Evolutionary conservation across 306 rosid genomes (phyloP).

Genomic region (Sicyos edulis): DNA sequence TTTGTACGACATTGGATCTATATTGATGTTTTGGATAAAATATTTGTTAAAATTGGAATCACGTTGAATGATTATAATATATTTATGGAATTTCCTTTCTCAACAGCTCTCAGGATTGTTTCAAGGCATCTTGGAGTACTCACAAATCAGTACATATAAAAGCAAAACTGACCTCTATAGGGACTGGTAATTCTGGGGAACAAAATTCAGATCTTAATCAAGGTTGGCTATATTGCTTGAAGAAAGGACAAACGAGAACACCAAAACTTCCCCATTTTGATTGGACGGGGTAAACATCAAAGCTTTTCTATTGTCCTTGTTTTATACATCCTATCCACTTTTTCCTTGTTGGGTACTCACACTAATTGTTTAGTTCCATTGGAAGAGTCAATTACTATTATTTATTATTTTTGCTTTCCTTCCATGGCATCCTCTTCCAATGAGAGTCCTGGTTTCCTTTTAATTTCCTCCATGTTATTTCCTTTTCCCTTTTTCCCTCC

Average conservation of each 20-base stretch:
- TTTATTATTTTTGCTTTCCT: background rate
- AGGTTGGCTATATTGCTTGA: slow-evolving; percentile 75
- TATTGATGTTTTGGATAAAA: background rate
- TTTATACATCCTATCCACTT: background rate
- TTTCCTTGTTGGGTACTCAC: background rate
- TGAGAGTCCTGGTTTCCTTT: background rate
- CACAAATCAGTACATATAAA: slow-evolving; percentile 80
- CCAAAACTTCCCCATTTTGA: slow-evolving; percentile 80
- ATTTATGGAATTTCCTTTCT: slow-evolving; percentile 19
- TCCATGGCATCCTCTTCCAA: background rate
- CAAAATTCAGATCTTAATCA: slow-evolving; percentile 44
- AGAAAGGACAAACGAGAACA: slow-evolving; percentile 74
- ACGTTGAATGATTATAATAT: background rate
- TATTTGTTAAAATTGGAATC: background rate
- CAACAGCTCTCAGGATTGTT: slow-evolving; percentile 92
- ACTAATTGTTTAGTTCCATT: background rate
- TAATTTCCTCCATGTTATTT: background rate
- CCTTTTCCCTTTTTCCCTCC: background rate
- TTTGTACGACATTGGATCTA: background rate
- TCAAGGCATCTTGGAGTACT: slow-evolving; percentile 86
- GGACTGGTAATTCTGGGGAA: slow-evolving; percentile 34
- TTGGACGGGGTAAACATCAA: slow-evolving; percentile 76
- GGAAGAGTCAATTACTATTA: too few species aligned
- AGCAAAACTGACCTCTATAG: slow-evolving; percentile 42
- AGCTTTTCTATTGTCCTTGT: slow-evolving; percentile 2